Base-by-base conservation (phyloP, 352 stramenopile genomes). In the Phytopythium chamaehyphon region DNA sequence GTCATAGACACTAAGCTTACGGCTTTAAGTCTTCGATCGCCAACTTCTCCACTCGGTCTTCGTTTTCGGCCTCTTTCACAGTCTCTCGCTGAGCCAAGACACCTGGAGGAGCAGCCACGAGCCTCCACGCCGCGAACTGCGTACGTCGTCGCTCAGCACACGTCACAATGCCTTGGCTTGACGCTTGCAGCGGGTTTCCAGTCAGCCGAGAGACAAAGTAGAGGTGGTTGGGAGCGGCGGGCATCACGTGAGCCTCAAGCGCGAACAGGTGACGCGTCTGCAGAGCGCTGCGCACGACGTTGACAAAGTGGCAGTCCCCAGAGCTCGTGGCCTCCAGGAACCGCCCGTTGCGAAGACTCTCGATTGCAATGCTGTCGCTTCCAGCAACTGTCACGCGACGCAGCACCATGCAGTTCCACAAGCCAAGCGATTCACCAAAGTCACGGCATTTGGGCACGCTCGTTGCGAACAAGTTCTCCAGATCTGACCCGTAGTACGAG, bases 261-360 rank as follows among this genome's bases (percentile, higher is more conserved):
- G 15, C 18, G 14, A 42, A 42, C 37, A n/a, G 37, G 14, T 42
- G 37, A 21, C 37, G 37, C 9, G 11, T 21, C 15, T 42, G 15
- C 2, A 42, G 18, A n/a, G 15, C 18, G 37, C 15, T 42, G 6
- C 15, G 15, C 37, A 14, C 14, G 37, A 42, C 14, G 37, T 9
- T 9, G 28, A 33, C 28, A 33, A 42, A 42, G 15, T 21, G 37
- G 37, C 37, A 42, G 37, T 42, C 18, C 15, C 37, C 37, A 8
- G 37, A 18, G 10, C 14, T 42, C 37, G 15, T 21, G 37, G n/a
- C 37, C n/a, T 42, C 15, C 37, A 42, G 37, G 37, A 22, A 42
- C 15, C 37, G 37, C 15, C 37, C 37, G 37, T 42, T 42, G 37
- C 37, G 37, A 21, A 42, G 37, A 14, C 37, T 42, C 37, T 42